These are phyloP conservation scores for Bocquillonia castaneifolia DNA, from an alignment of 441 rosid species.

Conservation along the genomic window DNA sequence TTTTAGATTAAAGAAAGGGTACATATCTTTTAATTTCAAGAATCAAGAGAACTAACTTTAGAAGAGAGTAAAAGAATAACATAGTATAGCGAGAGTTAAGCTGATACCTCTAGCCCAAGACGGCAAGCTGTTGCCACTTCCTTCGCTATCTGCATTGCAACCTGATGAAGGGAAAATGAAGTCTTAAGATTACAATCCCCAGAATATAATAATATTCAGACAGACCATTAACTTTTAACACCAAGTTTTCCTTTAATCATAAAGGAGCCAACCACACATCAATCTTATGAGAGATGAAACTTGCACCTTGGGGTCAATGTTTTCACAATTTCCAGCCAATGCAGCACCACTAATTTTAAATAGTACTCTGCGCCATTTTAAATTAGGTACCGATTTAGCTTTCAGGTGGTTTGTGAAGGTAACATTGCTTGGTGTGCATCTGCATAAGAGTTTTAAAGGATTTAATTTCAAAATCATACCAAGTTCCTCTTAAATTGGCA, in stretches of 20 bases:
- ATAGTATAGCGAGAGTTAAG: too few relatives aligned
- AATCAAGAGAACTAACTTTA: neutral
- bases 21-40: neutral
- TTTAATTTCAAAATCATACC: neutral
- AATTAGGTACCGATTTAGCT: constrained; percentile 42
- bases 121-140: constrained; percentile 73
- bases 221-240: neutral
- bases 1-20: neutral
- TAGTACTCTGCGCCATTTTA: constrained; percentile 81
- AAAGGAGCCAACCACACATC: neutral
- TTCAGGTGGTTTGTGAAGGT: constrained; percentile 32
- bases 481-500: neutral
- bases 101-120: constrained; percentile 66
- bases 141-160: constrained; percentile 61
- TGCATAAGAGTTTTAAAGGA: constrained; percentile 13
- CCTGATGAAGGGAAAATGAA: constrained; percentile 45
- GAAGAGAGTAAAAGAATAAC: neutral
- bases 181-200: constrained; percentile 12
- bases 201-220: neutral
- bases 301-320: constrained; percentile 91
- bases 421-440: constrained; percentile 24
- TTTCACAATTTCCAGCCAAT: constrained; percentile 56
- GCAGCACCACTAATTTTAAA: constrained; percentile 83
- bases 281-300: too few relatives aligned
- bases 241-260: neutral